phyloP scores from a whole-genome alignment of 371 early-diverging fungal genomes.

The Zancudomyces culisetae region DNA sequence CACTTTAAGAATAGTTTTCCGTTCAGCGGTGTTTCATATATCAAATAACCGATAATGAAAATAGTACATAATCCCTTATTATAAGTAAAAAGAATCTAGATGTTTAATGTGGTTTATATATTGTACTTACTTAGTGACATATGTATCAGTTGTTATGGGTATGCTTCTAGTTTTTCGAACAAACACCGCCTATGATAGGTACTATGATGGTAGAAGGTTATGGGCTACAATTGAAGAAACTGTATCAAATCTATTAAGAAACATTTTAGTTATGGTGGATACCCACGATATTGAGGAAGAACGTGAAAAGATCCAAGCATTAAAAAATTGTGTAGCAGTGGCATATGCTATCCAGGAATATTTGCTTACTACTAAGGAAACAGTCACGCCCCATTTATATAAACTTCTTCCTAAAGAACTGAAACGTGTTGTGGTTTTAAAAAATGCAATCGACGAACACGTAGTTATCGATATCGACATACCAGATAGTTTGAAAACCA shows the following conservation, averaged over 20 bases:
- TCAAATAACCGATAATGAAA: too few relatives aligned
- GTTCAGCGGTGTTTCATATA: too few relatives aligned
- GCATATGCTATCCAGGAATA: slow-evolving; percentile 49
- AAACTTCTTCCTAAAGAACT: too few relatives aligned
- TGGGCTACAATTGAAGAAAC: slow-evolving; percentile 37
- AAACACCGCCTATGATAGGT: slow-evolving; percentile 55
- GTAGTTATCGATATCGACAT: too few relatives aligned
- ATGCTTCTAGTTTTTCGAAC: slow-evolving; percentile 53
- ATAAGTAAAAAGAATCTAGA: too few relatives aligned
- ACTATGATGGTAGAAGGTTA: slow-evolving; percentile 52
- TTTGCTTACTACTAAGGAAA: slow-evolving; percentile 36
- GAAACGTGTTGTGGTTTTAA: too few relatives aligned
- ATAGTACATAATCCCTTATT: too few relatives aligned
- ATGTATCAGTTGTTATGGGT: slow-evolving; percentile 37
- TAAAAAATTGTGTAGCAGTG: slow-evolving; percentile 41
- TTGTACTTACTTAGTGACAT: slow-evolving; percentile 7
- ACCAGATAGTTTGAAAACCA: too few relatives aligned
- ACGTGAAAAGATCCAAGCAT: slow-evolving; percentile 11
- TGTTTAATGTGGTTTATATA: too few relatives aligned
- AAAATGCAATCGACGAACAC: too few relatives aligned
- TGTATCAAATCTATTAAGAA: slow-evolving; percentile 17
- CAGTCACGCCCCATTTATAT: too few relatives aligned
- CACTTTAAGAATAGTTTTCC: too few relatives aligned
- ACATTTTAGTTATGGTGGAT: slow-evolving; percentile 21
- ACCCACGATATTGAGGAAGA: slow-evolving; percentile 16